Evolutionary conservation across 2,329 filamentous ascomycete genomes (phyloP).

Genomic region (Penicillium concentricum): DNA sequence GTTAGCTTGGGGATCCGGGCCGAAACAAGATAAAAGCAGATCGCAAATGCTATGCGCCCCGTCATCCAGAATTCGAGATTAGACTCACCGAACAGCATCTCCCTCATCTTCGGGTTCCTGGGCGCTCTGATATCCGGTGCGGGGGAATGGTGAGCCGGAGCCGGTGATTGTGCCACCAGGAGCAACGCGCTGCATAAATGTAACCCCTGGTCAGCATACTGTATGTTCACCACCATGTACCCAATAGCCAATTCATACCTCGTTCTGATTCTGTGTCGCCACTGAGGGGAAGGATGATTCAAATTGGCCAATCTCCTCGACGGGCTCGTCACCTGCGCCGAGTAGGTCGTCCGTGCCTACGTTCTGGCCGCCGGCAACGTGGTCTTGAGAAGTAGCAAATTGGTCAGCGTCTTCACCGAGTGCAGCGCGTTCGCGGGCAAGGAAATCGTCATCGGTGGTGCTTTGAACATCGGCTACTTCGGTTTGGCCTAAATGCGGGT

Average conservation of each 20-base stretch:
- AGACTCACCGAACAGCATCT: constrained; percentile 68
- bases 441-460: constrained; percentile 70
- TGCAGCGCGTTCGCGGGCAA: constrained; percentile 83
- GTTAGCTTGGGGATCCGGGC: constrained; percentile 8
- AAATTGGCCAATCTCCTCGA: constrained; percentile 61
- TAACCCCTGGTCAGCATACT: constrained; percentile 19
- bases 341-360: constrained; percentile 70
- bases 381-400: constrained; percentile 76
- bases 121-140: constrained; percentile 52
- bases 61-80: not conserved
- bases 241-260: constrained; percentile 52
- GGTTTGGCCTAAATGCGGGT: constrained; percentile 38
- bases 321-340: constrained; percentile 46
- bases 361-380: constrained; percentile 53
- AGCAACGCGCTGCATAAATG: constrained; percentile 60
- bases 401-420: constrained; percentile 91
- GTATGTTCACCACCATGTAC: not conserved
- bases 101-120: constrained; percentile 74
- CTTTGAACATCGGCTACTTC: constrained; percentile 32
- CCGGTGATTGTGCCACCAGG: constrained; percentile 80
- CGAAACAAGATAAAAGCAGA: not conserved
- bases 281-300: constrained; percentile 91
- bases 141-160: constrained; percentile 56
- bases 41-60: constrained; percentile 10
- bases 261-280: constrained; percentile 64